Evolutionary conservation across 495 filamentous ascomycete genomes (phyloP).

Genomic region (Xylaria palmicola): DNA sequence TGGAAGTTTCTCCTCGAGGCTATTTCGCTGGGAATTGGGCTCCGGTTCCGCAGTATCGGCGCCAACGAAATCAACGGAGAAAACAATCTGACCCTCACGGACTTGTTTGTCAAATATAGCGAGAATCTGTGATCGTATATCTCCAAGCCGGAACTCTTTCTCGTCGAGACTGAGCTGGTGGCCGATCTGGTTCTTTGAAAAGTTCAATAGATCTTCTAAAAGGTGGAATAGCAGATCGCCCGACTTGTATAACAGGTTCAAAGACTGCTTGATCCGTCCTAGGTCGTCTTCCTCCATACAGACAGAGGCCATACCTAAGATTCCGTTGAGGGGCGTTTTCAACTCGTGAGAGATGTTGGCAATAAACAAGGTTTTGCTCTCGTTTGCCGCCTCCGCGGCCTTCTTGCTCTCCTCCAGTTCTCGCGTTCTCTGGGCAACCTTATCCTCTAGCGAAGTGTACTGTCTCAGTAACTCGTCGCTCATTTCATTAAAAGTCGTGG

Average conservation of each 20-base stretch:
- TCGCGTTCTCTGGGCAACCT: slow-evolving; percentile 76
- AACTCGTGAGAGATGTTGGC: slow-evolving; percentile 95
- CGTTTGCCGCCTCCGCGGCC: slow-evolving; percentile 87
- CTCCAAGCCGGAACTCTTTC: slow-evolving; percentile 77
- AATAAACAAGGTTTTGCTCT: slow-evolving; percentile 93
- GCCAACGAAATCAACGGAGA: slow-evolving; percentile 67
- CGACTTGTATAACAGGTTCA: slow-evolving; percentile 86
- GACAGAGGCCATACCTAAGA: slow-evolving; percentile 88
- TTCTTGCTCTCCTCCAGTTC: slow-evolving; percentile 87
- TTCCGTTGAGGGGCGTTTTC: slow-evolving; percentile 89
- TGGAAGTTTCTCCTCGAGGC: slow-evolving; percentile 39
- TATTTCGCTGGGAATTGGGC: slow-evolving; percentile 30
- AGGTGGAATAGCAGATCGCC: slow-evolving; percentile 84
- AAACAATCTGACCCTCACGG: slow-evolving; percentile 69
- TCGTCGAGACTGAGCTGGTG: slow-evolving; percentile 75
- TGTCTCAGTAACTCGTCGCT: slow-evolving; percentile 84
- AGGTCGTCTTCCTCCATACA: slow-evolving; percentile 88
- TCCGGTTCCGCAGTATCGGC: slow-evolving; percentile 38
- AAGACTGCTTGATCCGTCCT: slow-evolving; percentile 69
- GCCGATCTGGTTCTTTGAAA: slow-evolving; percentile 92
- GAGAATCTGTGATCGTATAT: slow-evolving; percentile 73
- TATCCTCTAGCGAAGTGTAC: slow-evolving; percentile 78
- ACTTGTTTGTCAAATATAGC: slow-evolving; percentile 90
- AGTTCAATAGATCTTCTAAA: slow-evolving; percentile 86
- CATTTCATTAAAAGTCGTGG: slow-evolving; percentile 89